phyloP scores from a whole-genome alignment of 768 basidiomycete genomes.

The Trametes elegans region DNA sequence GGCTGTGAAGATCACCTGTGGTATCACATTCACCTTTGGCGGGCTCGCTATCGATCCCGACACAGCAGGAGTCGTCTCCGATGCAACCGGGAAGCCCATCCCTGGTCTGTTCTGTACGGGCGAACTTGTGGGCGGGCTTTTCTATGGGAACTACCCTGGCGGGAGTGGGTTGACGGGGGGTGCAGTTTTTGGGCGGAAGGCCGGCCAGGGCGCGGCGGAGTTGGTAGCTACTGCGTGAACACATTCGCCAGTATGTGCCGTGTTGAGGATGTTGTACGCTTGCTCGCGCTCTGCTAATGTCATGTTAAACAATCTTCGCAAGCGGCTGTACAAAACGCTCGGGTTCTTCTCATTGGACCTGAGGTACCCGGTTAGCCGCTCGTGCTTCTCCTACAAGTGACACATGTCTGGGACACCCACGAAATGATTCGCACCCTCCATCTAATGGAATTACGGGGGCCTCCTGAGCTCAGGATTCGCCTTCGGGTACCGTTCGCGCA shows the following conservation, averaged over 20 bases:
- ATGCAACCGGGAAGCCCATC: slow-evolving; percentile 40
- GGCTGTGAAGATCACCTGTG: slow-evolving; percentile 67
- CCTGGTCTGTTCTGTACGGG: slow-evolving; percentile 62
- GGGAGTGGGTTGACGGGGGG: slow-evolving; percentile 65
- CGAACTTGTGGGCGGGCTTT: slow-evolving; percentile 67
- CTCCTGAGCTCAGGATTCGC: not conserved
- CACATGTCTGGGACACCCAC: slow-evolving; percentile 4
- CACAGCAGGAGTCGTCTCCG: slow-evolving; percentile 50
- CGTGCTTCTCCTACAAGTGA: not conserved
- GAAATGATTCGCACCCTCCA: slow-evolving; percentile 12
- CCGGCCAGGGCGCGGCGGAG: slow-evolving; percentile 46
- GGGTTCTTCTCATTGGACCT: slow-evolving; percentile 16
- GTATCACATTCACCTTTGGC: slow-evolving; percentile 73
- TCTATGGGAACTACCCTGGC: slow-evolving; percentile 66
- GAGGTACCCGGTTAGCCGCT: not conserved
- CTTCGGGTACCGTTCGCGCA: not conserved
- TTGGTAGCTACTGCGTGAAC: not conserved
- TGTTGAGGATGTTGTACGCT: no score
- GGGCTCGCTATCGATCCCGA: slow-evolving; percentile 58
- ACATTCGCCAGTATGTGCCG: no score
- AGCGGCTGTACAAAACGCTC: not conserved
- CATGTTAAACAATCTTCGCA: slow-evolving; percentile 2
- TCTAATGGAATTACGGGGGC: not conserved
- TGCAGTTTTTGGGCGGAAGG: slow-evolving; percentile 62
- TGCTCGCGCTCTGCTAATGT: not conserved